Base-by-base conservation (phyloP, 2,329 filamentous ascomycete genomes). In the Diaporthe ampelina region DNA sequence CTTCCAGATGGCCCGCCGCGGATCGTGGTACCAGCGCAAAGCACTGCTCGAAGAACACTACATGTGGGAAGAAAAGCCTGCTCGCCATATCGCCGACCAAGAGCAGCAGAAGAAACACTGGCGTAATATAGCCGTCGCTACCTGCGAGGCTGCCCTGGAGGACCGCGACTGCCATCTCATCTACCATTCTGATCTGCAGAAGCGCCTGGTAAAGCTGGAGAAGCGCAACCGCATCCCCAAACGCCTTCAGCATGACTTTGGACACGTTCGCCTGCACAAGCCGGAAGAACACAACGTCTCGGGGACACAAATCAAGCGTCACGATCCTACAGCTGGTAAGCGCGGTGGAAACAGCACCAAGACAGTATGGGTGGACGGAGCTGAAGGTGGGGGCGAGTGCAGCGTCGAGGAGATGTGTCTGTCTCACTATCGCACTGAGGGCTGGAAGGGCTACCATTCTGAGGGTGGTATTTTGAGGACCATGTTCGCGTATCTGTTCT, bases 1-100 rank as follows among this genome's bases (percentile, higher is more conserved):
- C 0, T 98, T 98, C 79, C 95, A 98, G 79, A 88, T 94, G 57
- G 91, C 95, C 1, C 90, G 95, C 37, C 91, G 97, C 56, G 97
- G 97, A 0, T 91, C 92, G 0, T 99, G 97, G 97, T 98, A 98
- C 81, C 95, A 98, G 80, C 94, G 97, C 26, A 98, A 97, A 83
- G 97, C 96, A 0, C 86, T 99, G 1, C 83, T 99, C 2, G 97
- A 99, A 84, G 97, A 99, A 81, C 95, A 97, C 81, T 98, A 99
- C 82, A 95, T 98, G 94, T 89, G 91, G 79, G 86, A 88, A 6
- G 81, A 94, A 8, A 87, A 86, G 40, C 85, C 88, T 0, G 82
- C 82, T 2, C 82, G 83, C 0, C 78, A 78, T 2, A 83, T 82
- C 7, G 74, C 79, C 5, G 81, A 86, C 45, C 57, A 79, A 5